Evolutionary conservation across 768 basidiomycete species (phyloP), one percentile per base, ranked within the genome.

Genomic region (Dendrothele bispora): DNA sequence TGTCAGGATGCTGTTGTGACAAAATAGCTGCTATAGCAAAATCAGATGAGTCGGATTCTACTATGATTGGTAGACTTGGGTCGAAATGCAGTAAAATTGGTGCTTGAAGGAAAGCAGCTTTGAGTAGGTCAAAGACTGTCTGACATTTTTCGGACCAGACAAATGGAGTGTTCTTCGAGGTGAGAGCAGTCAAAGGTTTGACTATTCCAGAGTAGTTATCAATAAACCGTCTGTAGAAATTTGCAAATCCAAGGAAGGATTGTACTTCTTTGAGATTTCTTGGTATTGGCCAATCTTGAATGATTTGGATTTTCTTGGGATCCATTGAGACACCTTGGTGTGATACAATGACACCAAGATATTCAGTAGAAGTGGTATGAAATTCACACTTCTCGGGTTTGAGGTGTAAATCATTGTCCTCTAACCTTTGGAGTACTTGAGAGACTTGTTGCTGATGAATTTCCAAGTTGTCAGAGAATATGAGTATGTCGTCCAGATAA

Each of bases 401-500:
- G 3, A 46, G 11, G 35, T 47, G 61, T 1, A 66, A 46, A 11
- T 59, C 43, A 29, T 64, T 41, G 4, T 61, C 45, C 11, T 39
- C 30, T 3, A 65, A 36, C 0, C 44, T 34, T 17, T 54, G 35
- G 8, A 65, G 45, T 3, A 65, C 58, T 38, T 57, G 21, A 4
- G 43, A 28, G 1, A 55, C 53, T 7, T 49, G 22, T 30, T 37
- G 2, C 5, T 39, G 22, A 34, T 63, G 58, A 15, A 54, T 46
- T 7, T 48, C 27, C 18, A 22, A 12, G 24, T 41, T 39, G n/a
- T 38, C 25, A 11, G 34, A 25, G 20, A 55, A 61, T 24, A 69
- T 58, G 0, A 68, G 34, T 10, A 67, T 64, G 46, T 68, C 57
- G 37, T 68, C 61, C 0, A 69, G 35, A 39, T 71, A 70, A 3